Conservation (phyloP, 2,329 filamentous ascomycete species). For the Acrodontium crateriforme region DNA sequence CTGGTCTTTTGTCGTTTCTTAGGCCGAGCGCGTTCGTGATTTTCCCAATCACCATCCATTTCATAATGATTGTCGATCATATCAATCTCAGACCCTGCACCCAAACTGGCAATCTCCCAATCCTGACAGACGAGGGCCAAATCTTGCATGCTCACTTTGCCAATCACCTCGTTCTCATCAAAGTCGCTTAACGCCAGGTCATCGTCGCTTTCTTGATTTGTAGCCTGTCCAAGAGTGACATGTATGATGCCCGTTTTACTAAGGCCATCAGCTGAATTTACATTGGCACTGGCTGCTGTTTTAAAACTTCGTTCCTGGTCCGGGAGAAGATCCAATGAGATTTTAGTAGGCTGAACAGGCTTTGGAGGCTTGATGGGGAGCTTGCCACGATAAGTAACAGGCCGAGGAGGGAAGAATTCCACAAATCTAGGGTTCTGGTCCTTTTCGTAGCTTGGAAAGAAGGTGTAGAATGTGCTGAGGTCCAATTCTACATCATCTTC, state of each 20-base stretch:
- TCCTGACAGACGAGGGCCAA: conserved; percentile 76
- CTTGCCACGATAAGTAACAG: conserved; percentile 65
- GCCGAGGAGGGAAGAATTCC: conserved; percentile 68
- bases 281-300: conserved; percentile 41
- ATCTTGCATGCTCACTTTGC: conserved; percentile 64
- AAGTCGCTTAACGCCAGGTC: conserved; percentile 37
- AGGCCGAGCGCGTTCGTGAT: conserved; percentile 25
- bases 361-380: conserved; percentile 67
- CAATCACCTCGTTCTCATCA: conserved; percentile 51
- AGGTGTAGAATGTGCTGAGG: conserved; percentile 61
- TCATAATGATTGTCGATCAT: conserved; percentile 10
- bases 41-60: conserved; percentile 23
- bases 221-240: conserved; percentile 17
- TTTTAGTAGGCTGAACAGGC: conserved; percentile 70
- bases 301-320: conserved; percentile 81
- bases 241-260: too few relatives aligned
- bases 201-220: conserved; percentile 35
- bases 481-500: conserved; percentile 41
- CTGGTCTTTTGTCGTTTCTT: conserved; percentile 53
- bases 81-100: conserved; percentile 23
- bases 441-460: conserved; percentile 70
- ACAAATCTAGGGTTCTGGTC: conserved; percentile 66
- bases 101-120: conserved; percentile 55
- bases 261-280: conserved; percentile 24
- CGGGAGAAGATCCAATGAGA: conserved; percentile 69